phyloP scores from a whole-genome alignment of 148 eudicot species.

The Arbutus unedo region DNA sequence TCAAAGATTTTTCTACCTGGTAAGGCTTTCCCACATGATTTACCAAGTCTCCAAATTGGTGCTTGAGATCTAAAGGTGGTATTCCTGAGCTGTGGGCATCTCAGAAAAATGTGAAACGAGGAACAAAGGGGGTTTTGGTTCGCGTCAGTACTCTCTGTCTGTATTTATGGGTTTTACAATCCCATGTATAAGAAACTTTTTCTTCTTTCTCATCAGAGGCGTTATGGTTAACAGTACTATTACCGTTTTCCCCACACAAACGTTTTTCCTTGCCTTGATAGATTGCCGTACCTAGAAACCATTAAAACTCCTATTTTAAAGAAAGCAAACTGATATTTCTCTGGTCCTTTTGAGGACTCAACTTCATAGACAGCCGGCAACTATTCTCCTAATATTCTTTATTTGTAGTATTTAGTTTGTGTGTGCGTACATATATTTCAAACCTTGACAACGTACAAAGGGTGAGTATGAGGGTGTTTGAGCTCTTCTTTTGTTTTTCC shows the following conservation, averaged over 20 bases:
- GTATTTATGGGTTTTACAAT: background rate
- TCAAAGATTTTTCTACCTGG: conserved; percentile 84
- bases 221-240: too few relatives aligned
- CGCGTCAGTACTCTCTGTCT: background rate
- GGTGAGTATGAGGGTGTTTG: background rate
- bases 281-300: background rate
- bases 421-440: background rate
- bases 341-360: background rate
- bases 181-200: background rate
- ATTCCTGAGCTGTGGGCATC: background rate
- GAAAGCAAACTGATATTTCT: background rate
- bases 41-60: background rate
- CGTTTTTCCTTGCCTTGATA: too few relatives aligned
- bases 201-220: background rate
- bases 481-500: background rate
- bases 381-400: background rate
- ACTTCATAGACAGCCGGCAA: background rate
- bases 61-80: background rate
- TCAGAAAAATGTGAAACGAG: background rate
- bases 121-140: background rate
- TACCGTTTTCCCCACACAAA: too few relatives aligned
- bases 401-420: background rate
- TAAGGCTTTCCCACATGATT: conserved; percentile 21
- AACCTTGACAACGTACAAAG: background rate
- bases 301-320: background rate